phyloP scores from a whole-genome alignment of 2,329 filamentous ascomycete genomes.

The Xylaria sp. region DNA sequence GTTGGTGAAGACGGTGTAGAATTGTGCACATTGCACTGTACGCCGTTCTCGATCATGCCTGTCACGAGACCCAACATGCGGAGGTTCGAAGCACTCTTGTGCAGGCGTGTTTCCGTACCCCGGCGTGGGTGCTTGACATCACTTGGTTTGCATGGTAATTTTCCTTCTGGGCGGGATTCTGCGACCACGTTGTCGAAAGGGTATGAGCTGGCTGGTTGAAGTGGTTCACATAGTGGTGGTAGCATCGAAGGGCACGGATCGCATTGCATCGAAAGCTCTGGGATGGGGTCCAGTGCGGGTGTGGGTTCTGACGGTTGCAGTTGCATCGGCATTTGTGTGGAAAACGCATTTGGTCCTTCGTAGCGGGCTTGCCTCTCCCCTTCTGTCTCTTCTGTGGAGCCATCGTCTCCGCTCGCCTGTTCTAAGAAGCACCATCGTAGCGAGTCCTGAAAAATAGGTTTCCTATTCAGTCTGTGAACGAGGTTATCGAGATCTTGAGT shows the following conservation, averaged over 20 bases:
- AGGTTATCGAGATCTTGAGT: slow-evolving; percentile 30
- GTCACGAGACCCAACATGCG: slow-evolving; percentile 42
- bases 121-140: slow-evolving; percentile 29
- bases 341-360: slow-evolving; percentile 1
- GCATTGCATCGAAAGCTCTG: slow-evolving; percentile 26
- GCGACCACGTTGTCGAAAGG: neutral
- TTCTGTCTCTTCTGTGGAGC: neutral
- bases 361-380: neutral
- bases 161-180: slow-evolving; percentile 14
- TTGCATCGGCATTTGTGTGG: slow-evolving; percentile 15
- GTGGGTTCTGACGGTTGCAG: slow-evolving; percentile 27
- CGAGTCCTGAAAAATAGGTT: slow-evolving; percentile 34
- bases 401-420: neutral
- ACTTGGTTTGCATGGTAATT: neutral
- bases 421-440: slow-evolving; percentile 27
- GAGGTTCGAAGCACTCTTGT: slow-evolving; percentile 38
- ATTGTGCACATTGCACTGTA: slow-evolving; percentile 47
- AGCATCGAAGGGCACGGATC: slow-evolving; percentile 26
- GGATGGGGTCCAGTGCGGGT: slow-evolving; percentile 28
- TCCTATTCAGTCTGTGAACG: slow-evolving; percentile 29
- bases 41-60: slow-evolving; percentile 47
- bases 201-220: slow-evolving; percentile 20
- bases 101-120: slow-evolving; percentile 32
- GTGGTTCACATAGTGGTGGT: slow-evolving; percentile 22
- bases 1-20: slow-evolving; percentile 38